Percentiles rank a stretch among this genome's conserved stretches.
phyloP scores from a whole-genome alignment of 345 rosid genomes.

The Laguncularia racemosa region DNA sequence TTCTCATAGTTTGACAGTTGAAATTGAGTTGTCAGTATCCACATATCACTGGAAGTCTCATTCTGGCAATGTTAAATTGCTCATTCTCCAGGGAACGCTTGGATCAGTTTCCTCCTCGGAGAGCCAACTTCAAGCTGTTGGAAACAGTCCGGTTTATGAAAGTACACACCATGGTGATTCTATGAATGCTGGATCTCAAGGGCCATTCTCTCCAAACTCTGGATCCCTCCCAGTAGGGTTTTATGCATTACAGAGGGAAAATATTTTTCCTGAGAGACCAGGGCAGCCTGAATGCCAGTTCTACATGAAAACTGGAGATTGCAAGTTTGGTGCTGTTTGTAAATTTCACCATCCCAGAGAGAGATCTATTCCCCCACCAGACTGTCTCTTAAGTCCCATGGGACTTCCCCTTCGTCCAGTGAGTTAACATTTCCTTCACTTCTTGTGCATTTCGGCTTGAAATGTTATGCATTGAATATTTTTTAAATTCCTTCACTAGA shows the following conservation, averaged over 20 bases:
- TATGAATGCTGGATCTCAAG: slow-evolving; percentile 48
- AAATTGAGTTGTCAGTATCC: neutral
- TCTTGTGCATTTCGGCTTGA: neutral
- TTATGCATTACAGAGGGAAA: slow-evolving; percentile 78
- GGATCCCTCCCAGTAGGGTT: slow-evolving; percentile 64
- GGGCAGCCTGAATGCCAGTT: slow-evolving; percentile 94
- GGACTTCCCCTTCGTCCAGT: slow-evolving; percentile 96
- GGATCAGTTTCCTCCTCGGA: slow-evolving; percentile 87
- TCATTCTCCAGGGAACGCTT: slow-evolving; percentile 62
- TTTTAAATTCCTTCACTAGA: too few relatives aligned
- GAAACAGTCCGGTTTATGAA: slow-evolving; percentile 55
- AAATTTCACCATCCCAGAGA: slow-evolving; percentile 96
- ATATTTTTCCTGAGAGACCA: slow-evolving; percentile 93
- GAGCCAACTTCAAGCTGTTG: slow-evolving; percentile 41
- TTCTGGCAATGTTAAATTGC: slow-evolving; percentile 9
- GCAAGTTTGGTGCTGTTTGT: slow-evolving; percentile 96
- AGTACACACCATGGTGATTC: slow-evolving; percentile 53
- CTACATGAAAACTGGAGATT: slow-evolving; percentile 98
- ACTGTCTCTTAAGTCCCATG: slow-evolving; percentile 74
- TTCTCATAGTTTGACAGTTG: neutral
- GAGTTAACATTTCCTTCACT: slow-evolving; percentile 20
- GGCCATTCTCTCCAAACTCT: slow-evolving; percentile 47
- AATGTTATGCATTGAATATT: too few relatives aligned
- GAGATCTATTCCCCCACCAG: slow-evolving; percentile 84
- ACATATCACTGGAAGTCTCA: slow-evolving; percentile 1